These are phyloP conservation scores for Bruguiera hainesii DNA, from an alignment of 441 rosid genomes.

Conservation along the genomic window DNA sequence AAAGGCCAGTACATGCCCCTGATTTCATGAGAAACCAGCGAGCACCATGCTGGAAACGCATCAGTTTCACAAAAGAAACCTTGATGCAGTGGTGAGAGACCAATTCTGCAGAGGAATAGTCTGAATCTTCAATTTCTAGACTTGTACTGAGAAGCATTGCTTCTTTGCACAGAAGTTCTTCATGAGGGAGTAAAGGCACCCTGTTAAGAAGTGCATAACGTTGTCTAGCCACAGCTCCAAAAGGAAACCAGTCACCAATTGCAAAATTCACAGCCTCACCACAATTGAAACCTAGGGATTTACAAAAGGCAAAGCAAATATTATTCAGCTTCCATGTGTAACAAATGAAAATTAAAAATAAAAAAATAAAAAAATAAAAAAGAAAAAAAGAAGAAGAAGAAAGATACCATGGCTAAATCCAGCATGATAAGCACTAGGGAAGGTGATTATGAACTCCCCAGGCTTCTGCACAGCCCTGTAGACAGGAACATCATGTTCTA, in stretches of 20 bases:
- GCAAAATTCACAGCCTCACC: conserved; percentile 99
- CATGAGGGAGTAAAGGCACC: conserved; percentile 94
- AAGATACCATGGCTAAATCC: conserved; percentile 96
- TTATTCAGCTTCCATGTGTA: conserved; percentile 5
- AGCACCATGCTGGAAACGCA: conserved; percentile 79
- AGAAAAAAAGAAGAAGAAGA: conserved; percentile 3
- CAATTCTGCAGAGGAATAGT: conserved; percentile 52
- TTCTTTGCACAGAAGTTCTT: conserved; percentile 94
- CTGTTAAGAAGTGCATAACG: conserved; percentile 91
- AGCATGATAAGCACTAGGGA: conserved; percentile 98
- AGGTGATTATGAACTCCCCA: conserved; percentile 89
- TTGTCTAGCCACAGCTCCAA: conserved; percentile 89
- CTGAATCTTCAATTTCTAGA: conserved; percentile 55
- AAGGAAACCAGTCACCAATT: conserved; percentile 92
- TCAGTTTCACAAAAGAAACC: conserved; percentile 76
- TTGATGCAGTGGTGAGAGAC: conserved; percentile 53
- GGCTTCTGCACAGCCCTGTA: conserved; percentile 98
- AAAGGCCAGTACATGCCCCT: conserved; percentile 49
- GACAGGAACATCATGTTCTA: conserved; percentile 85
- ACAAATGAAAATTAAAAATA: background rate
- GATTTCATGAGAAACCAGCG: conserved; percentile 82
- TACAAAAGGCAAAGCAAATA: conserved; percentile 7
- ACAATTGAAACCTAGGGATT: conserved; percentile 81
- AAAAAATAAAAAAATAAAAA: background rate
- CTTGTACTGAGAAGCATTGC: conserved; percentile 68